Evolutionary conservation across 2,329 filamentous ascomycete genomes (phyloP), one percentile per base, ranked within the genome.

Genomic region (Neonectria sp.): DNA sequence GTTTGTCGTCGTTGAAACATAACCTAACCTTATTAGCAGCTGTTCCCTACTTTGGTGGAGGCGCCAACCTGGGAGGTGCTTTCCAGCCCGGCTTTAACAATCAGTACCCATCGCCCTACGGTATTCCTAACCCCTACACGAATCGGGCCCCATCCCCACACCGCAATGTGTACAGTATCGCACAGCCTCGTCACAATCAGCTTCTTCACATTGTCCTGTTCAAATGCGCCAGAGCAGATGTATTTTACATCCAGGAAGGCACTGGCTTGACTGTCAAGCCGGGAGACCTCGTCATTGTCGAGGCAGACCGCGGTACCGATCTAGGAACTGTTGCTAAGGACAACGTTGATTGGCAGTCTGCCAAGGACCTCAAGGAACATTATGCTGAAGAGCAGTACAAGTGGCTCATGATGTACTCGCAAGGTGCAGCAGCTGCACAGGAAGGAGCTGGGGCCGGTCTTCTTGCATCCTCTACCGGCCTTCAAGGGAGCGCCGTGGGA

Each of bases 351-450:
- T 95, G 95, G 88, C 92, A 95, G 72, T 90, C 92, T 58, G 96
- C 96, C 9, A 95, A 96, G 76, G 92, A 96, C 55, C 84, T 95
- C 72, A 97, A 98, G 80, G 94, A 97, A 74, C 92, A 96, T 74
- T 97, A 95, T 72, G 93, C 93, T 2, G 94, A 98, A 79, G 95
- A 98, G 79, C 96, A 99, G 79, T 98, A 97, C 83, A 95, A 95
- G 77, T 98, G 95, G 94, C 87, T 99, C 60, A 97, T 98, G 93
- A 96, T 98, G 93, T 99, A 98, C 80, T 97, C 95, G 1, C 92
- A 95, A 79, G 93, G 90, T 77, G 93, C 89, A 8, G 88, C 88
- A 40, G 88, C 86, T 25, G 87, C 86, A 25, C 86, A 90, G 63
- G 90, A 91, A 68, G 87, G 89, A 27, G 83, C 87, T 7, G 86